Evolutionary conservation across 306 rosid species (phyloP), one percentile per base, ranked within the genome.

Genomic region (Malus sylvestris): DNA sequence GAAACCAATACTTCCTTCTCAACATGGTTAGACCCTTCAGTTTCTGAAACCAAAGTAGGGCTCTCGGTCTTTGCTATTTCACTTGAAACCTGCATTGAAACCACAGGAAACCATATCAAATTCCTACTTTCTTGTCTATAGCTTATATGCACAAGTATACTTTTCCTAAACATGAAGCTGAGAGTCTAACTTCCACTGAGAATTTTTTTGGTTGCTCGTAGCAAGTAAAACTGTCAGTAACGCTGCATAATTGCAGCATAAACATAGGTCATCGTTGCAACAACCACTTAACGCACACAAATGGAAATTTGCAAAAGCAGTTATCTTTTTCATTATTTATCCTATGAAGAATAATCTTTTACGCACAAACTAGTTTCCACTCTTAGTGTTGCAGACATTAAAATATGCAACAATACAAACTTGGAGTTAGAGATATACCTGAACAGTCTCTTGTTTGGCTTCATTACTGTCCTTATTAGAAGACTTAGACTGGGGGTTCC

Each of bases 371-470:
- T 51, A 51, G 55, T 18, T 6, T 51, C 55, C 18, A 2, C 6
- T 51, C 55, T 51, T 15, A 51, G 8, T 16, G 18, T 51, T 51
- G 55, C 55, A 5, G 7, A 51, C 45, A 42, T 9, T 15, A 51
- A 51, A 51, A 6, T 5, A 51, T 51, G 55, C 55, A 51, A 51
- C 7, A 51, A 51, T 16, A 5, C 55, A 15, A 49, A 51, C 55
- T 51, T 51, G 1, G 8, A 49, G 20, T 38, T 70, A 57, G 52
- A 69, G 52, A 75, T 13, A 77, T 85, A 92, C 98, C 98, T 92
- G 88, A 42, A 74, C 20, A 63, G 42, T 67, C 32, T 27, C 70
- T 58, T 73, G 70, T 33, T 76, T 81, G 73, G 78, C 77, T 35
- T 73, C 81, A 75, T 78, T 77, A 25, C 16, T 80, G 46, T 75